Evolutionary conservation across 768 basidiomycete genomes (phyloP).

Genomic region (Phallus indusiatus): DNA sequence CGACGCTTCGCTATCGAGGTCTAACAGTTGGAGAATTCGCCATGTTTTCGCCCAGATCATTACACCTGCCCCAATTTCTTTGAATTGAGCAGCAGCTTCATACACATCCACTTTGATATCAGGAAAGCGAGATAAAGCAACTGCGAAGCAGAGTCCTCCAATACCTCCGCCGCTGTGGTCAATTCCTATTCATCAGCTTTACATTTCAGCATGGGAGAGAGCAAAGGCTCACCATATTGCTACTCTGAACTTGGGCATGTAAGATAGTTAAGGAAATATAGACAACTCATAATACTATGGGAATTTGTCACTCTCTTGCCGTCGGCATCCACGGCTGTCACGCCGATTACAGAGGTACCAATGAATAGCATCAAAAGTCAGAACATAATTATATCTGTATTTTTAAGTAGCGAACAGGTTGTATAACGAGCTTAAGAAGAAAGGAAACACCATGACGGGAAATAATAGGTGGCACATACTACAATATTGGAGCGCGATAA

Average conservation of each 20-base stretch:
- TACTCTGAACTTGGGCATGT: slow-evolving; percentile 3
- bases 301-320: no score
- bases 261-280: no score
- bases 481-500: no score
- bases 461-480: no score
- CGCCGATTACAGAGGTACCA: no score
- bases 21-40: slow-evolving; percentile 34
- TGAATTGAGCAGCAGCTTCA: slow-evolving; percentile 39
- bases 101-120: slow-evolving; percentile 50
- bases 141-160: slow-evolving; percentile 34
- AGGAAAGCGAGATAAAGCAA: slow-evolving; percentile 31
- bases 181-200: neutral
- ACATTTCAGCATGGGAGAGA: neutral
- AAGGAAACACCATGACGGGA: no score
- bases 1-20: slow-evolving; percentile 21
- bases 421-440: no score
- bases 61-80: slow-evolving; percentile 56
- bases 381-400: no score
- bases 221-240: slow-evolving; percentile 1
- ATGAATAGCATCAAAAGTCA: no score
- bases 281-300: no score
- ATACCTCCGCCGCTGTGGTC: slow-evolving; percentile 22
- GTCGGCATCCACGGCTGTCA: no score
- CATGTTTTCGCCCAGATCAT: slow-evolving; percentile 41
- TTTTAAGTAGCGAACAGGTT: no score